These are phyloP conservation scores for Pichia manshurica DNA, from an alignment of 805 yeast species.

Conservation along the genomic window DNA sequence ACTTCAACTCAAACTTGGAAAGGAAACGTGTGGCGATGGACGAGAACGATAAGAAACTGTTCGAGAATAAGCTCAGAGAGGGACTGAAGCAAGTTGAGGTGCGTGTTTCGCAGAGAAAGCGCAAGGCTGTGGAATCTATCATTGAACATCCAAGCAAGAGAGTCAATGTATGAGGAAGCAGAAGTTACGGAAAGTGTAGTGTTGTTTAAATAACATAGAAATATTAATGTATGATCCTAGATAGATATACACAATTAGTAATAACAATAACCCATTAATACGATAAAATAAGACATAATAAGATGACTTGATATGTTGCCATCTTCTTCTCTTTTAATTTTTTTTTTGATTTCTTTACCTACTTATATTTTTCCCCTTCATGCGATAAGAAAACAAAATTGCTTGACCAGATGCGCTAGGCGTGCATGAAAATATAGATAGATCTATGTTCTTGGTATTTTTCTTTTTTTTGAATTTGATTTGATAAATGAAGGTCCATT, in stretches of 20 bases:
- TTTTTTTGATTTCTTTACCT: no score
- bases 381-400: no score
- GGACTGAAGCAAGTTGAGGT: slow-evolving; percentile 8
- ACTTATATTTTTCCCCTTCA: no score
- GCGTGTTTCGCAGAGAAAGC: background rate
- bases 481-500: background rate
- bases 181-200: background rate
- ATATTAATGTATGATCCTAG: background rate
- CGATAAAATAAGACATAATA: background rate
- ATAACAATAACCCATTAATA: background rate
- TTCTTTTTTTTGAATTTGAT: no score
- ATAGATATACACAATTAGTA: background rate
- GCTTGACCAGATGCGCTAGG: no score
- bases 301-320: no score
- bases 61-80: slow-evolving; percentile 6
- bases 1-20: slow-evolving; percentile 9
- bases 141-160: background rate
- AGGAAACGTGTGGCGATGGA: slow-evolving; percentile 3
- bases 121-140: slow-evolving; percentile 8
- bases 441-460: no score
- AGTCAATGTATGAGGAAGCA: background rate
- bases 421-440: no score
- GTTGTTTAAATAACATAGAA: background rate
- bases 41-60: slow-evolving; percentile 6
- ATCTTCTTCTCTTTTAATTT: no score